A percentile compares a stretch with the other conserved stretches of the same genome.
Evolutionary conservation across 768 basidiomycete species (phyloP).

Genomic region (Termitomyces sp.): DNA sequence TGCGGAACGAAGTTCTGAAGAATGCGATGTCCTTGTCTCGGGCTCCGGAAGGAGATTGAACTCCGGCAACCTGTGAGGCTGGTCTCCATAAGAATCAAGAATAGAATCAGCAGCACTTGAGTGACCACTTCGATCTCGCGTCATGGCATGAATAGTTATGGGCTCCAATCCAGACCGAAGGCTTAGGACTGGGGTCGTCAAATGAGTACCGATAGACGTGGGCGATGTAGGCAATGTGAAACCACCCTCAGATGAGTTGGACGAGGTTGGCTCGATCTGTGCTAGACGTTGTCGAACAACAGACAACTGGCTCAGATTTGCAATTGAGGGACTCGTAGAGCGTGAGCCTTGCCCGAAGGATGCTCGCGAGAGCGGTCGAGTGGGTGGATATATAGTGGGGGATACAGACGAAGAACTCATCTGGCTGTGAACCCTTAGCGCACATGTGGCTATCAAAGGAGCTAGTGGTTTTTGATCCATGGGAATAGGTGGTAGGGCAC

Average conservation of each 20-base stretch:
- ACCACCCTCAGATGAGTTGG: conserved; percentile 11
- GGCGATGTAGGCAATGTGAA: conserved; percentile 8
- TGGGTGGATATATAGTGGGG: conserved; percentile 23
- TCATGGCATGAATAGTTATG: not conserved
- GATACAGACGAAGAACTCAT: conserved; percentile 16
- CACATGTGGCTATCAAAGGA: not conserved
- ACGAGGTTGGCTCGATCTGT: conserved; percentile 45
- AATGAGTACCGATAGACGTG: conserved; percentile 5
- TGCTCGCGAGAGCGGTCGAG: conserved; percentile 17
- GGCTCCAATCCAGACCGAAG: not conserved
- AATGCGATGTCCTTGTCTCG: not conserved
- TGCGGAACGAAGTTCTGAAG: not conserved
- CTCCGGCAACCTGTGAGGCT: not conserved
- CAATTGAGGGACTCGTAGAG: conserved; percentile 54
- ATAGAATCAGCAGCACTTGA: conserved; percentile 21
- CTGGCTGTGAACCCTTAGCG: not conserved
- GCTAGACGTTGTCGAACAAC: conserved; percentile 66
- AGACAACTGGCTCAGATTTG: conserved; percentile 56
- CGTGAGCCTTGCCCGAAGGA: conserved; percentile 13
- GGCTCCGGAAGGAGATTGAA: not conserved
- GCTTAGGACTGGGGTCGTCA: conserved; percentile 11
- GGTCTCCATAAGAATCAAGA: conserved; percentile 21
- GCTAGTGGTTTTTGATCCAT: conserved; percentile 2
- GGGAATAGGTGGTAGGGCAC: conserved; percentile 30
- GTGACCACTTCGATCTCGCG: conserved; percentile 7